Evolutionary conservation across 2,329 filamentous ascomycete genomes (phyloP).

Genomic region (Monosporascus cannonballus): DNA sequence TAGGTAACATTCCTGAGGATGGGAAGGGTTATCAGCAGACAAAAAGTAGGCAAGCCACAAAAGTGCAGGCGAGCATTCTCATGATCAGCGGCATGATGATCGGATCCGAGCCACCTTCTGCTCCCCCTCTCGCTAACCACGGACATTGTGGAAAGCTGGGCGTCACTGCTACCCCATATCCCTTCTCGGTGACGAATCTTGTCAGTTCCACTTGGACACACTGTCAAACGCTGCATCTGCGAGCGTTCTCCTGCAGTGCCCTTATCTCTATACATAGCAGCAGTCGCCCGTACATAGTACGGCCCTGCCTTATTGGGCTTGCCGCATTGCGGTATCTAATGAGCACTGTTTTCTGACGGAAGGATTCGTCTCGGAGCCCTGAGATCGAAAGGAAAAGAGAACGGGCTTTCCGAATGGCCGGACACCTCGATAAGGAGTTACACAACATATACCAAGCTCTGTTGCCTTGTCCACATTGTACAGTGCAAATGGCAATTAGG

Average conservation of each 20-base stretch:
- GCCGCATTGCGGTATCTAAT: neutral
- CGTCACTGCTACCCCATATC: slow-evolving; percentile 4
- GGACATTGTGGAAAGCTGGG: neutral
- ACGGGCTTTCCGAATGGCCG: neutral
- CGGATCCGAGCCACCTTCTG: neutral
- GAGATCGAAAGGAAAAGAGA: neutral
- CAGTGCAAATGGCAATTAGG: neutral
- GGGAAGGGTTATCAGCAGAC: neutral
- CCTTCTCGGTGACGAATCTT: neutral
- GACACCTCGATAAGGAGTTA: neutral
- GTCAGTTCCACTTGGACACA: neutral
- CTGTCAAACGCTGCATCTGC: neutral
- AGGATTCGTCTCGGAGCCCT: neutral
- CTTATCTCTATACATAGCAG: neutral
- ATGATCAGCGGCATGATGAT: too few relatives aligned
- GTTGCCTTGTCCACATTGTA: neutral
- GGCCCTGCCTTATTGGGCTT: neutral
- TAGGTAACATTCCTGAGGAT: neutral
- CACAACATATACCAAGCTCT: neutral
- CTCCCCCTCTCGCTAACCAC: neutral
- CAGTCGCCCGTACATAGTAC: neutral
- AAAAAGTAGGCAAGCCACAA: neutral
- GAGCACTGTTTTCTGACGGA: neutral
- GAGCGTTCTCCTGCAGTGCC: neutral
- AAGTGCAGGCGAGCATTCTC: neutral